Percentiles rank a stretch among this genome's conserved stretches.
phyloP scores from a whole-genome alignment of 306 rosid species.

The Malus sylvestris region DNA sequence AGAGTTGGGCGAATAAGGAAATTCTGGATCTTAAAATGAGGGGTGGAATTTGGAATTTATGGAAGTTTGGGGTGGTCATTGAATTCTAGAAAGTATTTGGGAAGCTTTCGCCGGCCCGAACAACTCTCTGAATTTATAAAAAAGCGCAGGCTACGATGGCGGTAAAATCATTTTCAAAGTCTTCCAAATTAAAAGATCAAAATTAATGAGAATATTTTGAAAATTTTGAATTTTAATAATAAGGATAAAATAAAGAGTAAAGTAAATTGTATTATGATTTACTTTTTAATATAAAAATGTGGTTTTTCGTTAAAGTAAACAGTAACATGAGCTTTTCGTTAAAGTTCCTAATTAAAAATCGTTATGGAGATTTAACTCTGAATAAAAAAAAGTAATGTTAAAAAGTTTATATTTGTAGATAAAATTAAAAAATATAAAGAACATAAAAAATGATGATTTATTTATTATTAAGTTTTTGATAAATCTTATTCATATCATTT shows the following conservation, averaged over 20 bases:
- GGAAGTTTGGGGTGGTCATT: not conserved
- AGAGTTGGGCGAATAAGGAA: not conserved
- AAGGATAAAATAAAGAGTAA: no score
- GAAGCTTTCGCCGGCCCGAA: no score
- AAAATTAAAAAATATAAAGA: no score
- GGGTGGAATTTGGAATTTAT: not conserved
- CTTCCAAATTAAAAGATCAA: not conserved
- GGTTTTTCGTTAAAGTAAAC: no score
- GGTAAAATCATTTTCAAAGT: conserved; percentile 1
- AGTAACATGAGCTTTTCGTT: no score
- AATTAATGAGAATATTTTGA: no score
- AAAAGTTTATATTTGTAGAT: no score
- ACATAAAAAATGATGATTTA: fast-evolving
- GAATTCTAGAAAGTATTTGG: not conserved
- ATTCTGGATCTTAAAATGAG: not conserved
- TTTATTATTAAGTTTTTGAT: no score
- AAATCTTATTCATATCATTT: no score
- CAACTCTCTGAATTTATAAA: not conserved
- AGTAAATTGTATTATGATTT: no score
- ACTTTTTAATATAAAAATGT: no score
- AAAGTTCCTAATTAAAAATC: not conserved
- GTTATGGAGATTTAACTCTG: not conserved
- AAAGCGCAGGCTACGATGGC: not conserved
- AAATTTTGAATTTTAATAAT: no score
- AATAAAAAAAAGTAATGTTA: not conserved